Evolutionary conservation across 2,329 filamentous ascomycete genomes (phyloP).

Genomic region (Hymenoscyphus repandus): DNA sequence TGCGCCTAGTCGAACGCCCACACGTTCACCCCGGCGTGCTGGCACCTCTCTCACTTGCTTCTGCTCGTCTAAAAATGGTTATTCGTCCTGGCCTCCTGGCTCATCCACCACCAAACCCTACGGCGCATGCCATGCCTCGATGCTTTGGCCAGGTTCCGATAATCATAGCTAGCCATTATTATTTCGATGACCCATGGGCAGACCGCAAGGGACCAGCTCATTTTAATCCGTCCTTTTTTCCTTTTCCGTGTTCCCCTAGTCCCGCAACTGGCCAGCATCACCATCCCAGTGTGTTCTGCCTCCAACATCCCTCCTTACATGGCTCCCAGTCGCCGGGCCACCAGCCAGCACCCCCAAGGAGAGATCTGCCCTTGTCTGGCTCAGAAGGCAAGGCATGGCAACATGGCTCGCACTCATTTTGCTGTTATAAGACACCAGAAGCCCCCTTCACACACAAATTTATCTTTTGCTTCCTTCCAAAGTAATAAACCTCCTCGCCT

Average conservation of each 20-base stretch:
- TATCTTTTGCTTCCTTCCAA: conserved; percentile 11
- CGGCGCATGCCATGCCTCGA: no score
- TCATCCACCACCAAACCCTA: conserved; percentile 2
- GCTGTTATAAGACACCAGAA: conserved; percentile 28
- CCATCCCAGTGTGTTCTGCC: conserved; percentile 10
- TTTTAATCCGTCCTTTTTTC: conserved; percentile 28
- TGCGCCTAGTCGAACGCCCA: neutral
- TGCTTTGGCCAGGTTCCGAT: neutral
- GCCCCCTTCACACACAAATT: conserved; percentile 24
- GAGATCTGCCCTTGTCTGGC: conserved; percentile 24
- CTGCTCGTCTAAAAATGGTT: conserved; percentile 10
- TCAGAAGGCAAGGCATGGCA: conserved; percentile 2
- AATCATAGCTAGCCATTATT: conserved; percentile 1
- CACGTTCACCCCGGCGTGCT: neutral
- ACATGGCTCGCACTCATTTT: conserved; percentile 25
- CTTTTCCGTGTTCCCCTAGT: conserved; percentile 27
- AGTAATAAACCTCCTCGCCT: conserved; percentile 8
- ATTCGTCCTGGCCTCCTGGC: neutral
- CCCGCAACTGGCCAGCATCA: conserved; percentile 21
- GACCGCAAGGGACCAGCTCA: conserved; percentile 14
- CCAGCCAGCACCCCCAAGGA: conserved; percentile 16
- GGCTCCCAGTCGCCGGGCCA: conserved; percentile 15
- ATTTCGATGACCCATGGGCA: conserved; percentile 7
- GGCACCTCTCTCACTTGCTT: neutral
- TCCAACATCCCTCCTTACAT: neutral